Base-by-base conservation (phyloP, 2,329 filamentous ascomycete genomes). In the Beauveria bassiana region DNA sequence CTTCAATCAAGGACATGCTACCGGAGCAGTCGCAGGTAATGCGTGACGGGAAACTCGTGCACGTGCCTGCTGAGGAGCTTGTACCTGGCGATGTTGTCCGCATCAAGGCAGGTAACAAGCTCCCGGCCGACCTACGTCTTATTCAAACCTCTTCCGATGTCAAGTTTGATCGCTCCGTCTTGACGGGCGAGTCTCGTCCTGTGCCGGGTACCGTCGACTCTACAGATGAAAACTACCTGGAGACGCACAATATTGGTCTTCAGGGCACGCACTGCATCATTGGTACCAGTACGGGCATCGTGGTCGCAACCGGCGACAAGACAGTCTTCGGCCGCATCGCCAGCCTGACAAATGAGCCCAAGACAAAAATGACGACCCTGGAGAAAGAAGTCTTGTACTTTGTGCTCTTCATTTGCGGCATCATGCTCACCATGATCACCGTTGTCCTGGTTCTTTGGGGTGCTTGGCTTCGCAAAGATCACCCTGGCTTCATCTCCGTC, bases 241-340 rank as follows among this genome's bases (percentile, higher is more conserved):
- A 93, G 70, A 92, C 88, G 3, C 83, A 84, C 58, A 88, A 86
- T 67, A 90, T 93, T 59, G 89, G 88, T 24, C 79, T 93, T 10
- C 88, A 91, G 69, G 89, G 90, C n/a, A 91, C 89, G 0, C 88
- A 92, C 68, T 91, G 88, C 66, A 84, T 89, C 4, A 86, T 85
- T 7, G 89, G 89, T 3, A 85, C 78, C 24, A 86, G 83, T 57
- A 77, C 81, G 16, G 89, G 86, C 20, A 74, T 92, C 10, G 86
- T 90, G 2, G 85, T 93, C 12, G 84, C 85, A 1, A 92, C 86
- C 0, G 89, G 88, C 9, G 87, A 91, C 69, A 78, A 76, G 16
- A 91, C 89, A 0, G 86, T 93, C 24, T 91, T 93, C 71, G 89
- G 89, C 9, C 83, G 86, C 53, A 89, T 93, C 65, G 88, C 89